Percentiles rank a stretch among this genome's conserved stretches.
Conservation (phyloP, 2,329 filamentous ascomycete species). For the Ophiostoma novo-ulmi region DNA sequence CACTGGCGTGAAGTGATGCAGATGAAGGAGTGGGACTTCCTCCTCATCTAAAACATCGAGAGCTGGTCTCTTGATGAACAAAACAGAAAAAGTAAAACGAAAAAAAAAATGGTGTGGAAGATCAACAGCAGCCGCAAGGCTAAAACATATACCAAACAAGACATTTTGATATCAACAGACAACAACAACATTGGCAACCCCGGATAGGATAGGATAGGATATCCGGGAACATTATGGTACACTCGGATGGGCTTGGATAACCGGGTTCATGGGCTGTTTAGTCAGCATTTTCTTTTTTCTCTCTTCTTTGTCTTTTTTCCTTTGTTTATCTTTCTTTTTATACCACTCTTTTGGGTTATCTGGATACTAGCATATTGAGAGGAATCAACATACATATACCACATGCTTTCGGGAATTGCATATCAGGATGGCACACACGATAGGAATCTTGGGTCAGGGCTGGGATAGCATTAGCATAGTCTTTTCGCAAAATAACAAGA, state of each 20-base stretch:
- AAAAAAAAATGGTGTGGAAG: conserved; percentile 4
- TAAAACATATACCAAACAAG: conserved; percentile 2
- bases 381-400: neutral
- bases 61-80: neutral
- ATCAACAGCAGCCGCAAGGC: conserved; percentile 11
- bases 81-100: neutral
- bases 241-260: conserved; percentile 7
- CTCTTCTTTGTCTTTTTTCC: neutral
- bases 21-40: conserved; percentile 84
- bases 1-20: conserved; percentile 95
- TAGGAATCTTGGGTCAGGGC: neutral
- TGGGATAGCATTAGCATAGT: neutral
- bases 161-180: conserved; percentile 12
- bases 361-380: neutral
- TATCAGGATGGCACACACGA: neutral
- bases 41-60: conserved; percentile 76
- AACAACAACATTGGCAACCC: neutral
- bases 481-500: neutral
- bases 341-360: neutral
- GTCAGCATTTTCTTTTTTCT: neutral
- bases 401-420: neutral
- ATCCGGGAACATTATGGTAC: neutral
- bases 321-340: conserved; percentile 8
- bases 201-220: conserved; percentile 8
- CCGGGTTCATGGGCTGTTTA: neutral